These are phyloP conservation scores for Syzygium jambos DNA, from an alignment of 345 rosid species.

Conservation along the genomic window DNA sequence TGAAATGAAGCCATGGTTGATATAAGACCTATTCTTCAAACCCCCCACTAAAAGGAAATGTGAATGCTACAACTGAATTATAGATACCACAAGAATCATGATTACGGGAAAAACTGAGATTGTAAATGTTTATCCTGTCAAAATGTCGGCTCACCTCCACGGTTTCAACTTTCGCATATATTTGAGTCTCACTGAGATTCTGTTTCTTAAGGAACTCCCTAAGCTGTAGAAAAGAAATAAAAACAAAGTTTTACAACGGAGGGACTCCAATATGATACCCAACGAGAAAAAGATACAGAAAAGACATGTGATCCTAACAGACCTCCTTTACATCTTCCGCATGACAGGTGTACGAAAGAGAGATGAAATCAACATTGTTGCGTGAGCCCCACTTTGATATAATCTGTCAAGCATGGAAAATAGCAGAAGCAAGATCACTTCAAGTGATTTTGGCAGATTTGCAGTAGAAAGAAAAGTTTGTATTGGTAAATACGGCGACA, in stretches of 20 bases:
- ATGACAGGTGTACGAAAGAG: constrained; percentile 21
- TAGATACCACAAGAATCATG: background rate
- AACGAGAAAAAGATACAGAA: background rate
- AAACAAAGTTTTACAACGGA: background rate
- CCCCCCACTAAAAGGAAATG: background rate
- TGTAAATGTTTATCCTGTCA: background rate
- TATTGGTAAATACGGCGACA: background rate
- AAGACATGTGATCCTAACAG: background rate
- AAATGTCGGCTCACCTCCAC: constrained; percentile 18
- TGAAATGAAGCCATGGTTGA: background rate
- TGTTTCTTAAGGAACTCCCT: constrained; percentile 14
- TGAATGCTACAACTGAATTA: background rate
- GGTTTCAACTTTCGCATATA: constrained; percentile 26
- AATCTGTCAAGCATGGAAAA: constrained; percentile 2
- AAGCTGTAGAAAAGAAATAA: constrained; percentile 10
- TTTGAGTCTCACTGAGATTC: constrained; percentile 17
- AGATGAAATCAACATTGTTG: constrained; percentile 19
- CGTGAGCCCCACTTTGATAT: constrained; percentile 19
- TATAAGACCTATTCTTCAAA: background rate
- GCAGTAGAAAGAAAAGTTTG: background rate
- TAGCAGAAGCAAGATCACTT: background rate
- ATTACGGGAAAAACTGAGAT: background rate
- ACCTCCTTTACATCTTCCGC: constrained; percentile 25
- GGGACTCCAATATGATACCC: background rate
- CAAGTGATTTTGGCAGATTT: background rate